Evolutionary conservation across 2,329 filamentous ascomycete species (phyloP), one percentile per base, ranked within the genome.

Genomic region (Chaetomium sp.): DNA sequence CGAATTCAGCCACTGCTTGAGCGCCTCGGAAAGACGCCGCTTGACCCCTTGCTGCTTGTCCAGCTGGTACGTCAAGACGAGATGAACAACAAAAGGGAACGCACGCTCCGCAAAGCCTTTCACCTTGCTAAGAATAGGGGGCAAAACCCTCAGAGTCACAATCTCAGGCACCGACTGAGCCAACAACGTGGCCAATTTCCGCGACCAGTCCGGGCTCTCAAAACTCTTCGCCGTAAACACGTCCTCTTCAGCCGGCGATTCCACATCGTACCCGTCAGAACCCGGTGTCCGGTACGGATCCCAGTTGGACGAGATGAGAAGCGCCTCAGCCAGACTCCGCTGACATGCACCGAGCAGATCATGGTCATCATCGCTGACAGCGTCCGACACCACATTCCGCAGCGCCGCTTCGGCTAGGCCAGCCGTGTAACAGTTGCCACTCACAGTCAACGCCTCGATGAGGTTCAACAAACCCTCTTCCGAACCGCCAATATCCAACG

Each of bases 31-130:
- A 1, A 96, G 67, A 6, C 73, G 71, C 6, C 79, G 76, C 54
- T 85, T 87, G 36, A 84, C 72, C 1, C 70, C 72, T 59, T 83
- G 79, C 34, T 84, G 79, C 41, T 78, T 76, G 34, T 86, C 79
- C n/a, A 80, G 71, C 64, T 92, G 86, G 42, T 82, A 79, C 1
- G 84, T 74, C 0, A 99, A 76, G 12, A 91, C 84, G 43, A 96
- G 76, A 70, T 99, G 95, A 3, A 95, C 75, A 52, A 97, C 80
- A 61, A 89, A 95, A 0, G 91, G 91, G 49, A 97, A 86, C 0
- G 89, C 76, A 43, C 84, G 80, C 58, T 85, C 80, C 0, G 91
- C 87, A 66, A 96, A 84, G 0, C 81, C 80, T 42, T 81, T 78
- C 33, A 92, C 81, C 10, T 79, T 77, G 10, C 75, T 70, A 4